These are phyloP conservation scores for Hippophae rhamnoides DNA, from an alignment of 306 rosid genomes.

Conservation along the genomic window DNA sequence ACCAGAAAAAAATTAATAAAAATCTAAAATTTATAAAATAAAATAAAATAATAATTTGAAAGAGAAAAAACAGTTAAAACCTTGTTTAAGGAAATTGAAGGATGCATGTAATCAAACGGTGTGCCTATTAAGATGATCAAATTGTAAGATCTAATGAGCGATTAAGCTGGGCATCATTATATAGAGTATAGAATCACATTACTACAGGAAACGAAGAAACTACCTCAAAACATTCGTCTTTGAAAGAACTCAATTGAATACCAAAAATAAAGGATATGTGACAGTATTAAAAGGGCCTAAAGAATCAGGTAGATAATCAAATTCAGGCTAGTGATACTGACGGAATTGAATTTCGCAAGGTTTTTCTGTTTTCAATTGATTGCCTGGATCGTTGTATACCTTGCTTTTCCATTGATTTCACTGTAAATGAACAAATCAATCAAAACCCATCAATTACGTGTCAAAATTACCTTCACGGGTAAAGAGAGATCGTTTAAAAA, in stretches of 20 bases:
- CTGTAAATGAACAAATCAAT: too few species aligned
- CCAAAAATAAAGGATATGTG: slow-evolving; percentile 10
- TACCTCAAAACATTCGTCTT: slow-evolving; percentile 54
- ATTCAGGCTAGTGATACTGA: slow-evolving; percentile 70
- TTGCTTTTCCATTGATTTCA: slow-evolving; percentile 22
- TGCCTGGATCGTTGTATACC: slow-evolving; percentile 32
- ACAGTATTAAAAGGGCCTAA: slow-evolving; percentile 67
- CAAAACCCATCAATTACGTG: too few species aligned
- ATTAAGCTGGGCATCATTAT: slow-evolving; percentile 23
- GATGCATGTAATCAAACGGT: slow-evolving; percentile 28
- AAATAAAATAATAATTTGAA: background rate
- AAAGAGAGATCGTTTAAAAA: too few species aligned
- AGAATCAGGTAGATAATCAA: slow-evolving; percentile 33
- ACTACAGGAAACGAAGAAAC: slow-evolving; percentile 80
- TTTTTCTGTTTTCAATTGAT: slow-evolving; percentile 6
- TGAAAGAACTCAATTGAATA: background rate
- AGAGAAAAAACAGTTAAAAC: background rate
- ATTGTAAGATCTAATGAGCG: slow-evolving; percentile 12
- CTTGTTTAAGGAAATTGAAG: background rate
- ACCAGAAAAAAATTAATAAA: too few species aligned
- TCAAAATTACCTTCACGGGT: too few species aligned
- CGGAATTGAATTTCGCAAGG: slow-evolving; percentile 47
- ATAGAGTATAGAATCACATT: background rate
- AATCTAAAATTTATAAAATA: too few species aligned
- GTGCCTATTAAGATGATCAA: slow-evolving; percentile 25